Conservation (phyloP, 371 early-diverging fungal genomes). For the Choanephora cucurbitarum region DNA sequence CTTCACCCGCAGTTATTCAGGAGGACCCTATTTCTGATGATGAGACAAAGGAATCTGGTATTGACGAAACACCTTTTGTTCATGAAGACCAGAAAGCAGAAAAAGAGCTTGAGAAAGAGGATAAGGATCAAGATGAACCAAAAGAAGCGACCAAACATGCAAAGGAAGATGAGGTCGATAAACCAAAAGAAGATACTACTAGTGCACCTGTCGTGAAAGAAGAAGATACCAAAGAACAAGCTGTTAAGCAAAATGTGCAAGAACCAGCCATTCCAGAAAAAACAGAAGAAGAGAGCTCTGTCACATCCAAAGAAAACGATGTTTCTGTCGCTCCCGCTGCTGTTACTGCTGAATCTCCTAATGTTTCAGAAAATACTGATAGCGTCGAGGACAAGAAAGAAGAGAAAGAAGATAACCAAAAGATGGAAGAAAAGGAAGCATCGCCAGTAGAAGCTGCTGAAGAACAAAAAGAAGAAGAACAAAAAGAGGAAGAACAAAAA, state of each 20-base stretch:
- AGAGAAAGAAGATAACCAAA: constrained; percentile 2
- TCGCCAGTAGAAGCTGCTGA: too few relatives aligned
- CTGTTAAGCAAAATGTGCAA: background rate
- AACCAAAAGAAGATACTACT: background rate
- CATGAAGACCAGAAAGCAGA: background rate
- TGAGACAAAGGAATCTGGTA: constrained; percentile 18
- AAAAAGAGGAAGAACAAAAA: constrained; percentile 1
- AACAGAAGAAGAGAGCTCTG: constrained; percentile 12
- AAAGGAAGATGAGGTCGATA: background rate
- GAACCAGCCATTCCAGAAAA: constrained; percentile 1
- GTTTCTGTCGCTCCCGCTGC: too few relatives aligned
- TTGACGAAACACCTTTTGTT: constrained; percentile 6
- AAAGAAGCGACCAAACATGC: background rate
- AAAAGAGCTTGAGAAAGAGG: background rate
- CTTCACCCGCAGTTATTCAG: constrained; percentile 3
- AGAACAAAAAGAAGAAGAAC: constrained; percentile 21
- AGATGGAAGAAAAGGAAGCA: constrained; percentile 2
- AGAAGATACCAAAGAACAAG: background rate
- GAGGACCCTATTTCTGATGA: constrained; percentile 19
- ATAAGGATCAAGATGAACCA: background rate
- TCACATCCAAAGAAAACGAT: too few relatives aligned
- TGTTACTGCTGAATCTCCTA: background rate
- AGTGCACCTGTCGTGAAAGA: background rate
- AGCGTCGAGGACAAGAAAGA: constrained; percentile 4
- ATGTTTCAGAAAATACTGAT: constrained; percentile 2